These are phyloP conservation scores for Colletotrichum scovillei DNA, from an alignment of 2,329 filamentous ascomycete species.

Conservation along the genomic window DNA sequence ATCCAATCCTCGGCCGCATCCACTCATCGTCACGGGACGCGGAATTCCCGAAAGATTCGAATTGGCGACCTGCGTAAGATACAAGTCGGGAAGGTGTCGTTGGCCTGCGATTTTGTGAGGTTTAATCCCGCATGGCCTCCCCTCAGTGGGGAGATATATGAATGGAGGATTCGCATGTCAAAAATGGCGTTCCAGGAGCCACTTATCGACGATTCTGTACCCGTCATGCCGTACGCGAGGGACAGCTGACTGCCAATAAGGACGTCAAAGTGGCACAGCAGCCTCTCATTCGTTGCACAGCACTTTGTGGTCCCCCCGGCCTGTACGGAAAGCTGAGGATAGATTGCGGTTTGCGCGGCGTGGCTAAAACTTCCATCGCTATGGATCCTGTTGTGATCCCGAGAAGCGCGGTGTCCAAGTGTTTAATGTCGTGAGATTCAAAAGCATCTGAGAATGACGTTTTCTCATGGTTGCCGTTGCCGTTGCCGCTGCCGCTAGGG, in stretches of 20 bases:
- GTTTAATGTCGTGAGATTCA: slow-evolving; percentile 3
- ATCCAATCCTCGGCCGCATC: slow-evolving; percentile 24
- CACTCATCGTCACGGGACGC: slow-evolving; percentile 26
- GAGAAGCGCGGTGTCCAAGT: slow-evolving; percentile 2
- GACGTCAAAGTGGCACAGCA: slow-evolving; percentile 22
- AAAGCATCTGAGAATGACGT: not conserved
- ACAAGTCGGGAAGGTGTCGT: not conserved
- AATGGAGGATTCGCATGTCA: not conserved
- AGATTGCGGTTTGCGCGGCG: slow-evolving; percentile 29
- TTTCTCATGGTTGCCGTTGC: not conserved
- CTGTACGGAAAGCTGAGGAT: not conserved
- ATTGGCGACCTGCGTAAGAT: not conserved
- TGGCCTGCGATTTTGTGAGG: not conserved
- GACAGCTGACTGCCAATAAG: slow-evolving; percentile 27
- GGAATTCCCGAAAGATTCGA: slow-evolving; percentile 9
- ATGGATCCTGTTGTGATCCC: slow-evolving; percentile 19
- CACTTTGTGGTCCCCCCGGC: slow-evolving; percentile 4
- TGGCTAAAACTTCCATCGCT: slow-evolving; percentile 7
- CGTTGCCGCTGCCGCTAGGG: not conserved
- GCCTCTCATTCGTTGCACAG: slow-evolving; percentile 27
- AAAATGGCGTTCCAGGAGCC: slow-evolving; percentile 2
- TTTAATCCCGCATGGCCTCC: not conserved
- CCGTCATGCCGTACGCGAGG: slow-evolving; percentile 16
- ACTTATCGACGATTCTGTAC: slow-evolving; percentile 26
- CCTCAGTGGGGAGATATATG: slow-evolving; percentile 3